Conservation (phyloP, 305 asterid genomes). For the Plantago coronopus region DNA sequence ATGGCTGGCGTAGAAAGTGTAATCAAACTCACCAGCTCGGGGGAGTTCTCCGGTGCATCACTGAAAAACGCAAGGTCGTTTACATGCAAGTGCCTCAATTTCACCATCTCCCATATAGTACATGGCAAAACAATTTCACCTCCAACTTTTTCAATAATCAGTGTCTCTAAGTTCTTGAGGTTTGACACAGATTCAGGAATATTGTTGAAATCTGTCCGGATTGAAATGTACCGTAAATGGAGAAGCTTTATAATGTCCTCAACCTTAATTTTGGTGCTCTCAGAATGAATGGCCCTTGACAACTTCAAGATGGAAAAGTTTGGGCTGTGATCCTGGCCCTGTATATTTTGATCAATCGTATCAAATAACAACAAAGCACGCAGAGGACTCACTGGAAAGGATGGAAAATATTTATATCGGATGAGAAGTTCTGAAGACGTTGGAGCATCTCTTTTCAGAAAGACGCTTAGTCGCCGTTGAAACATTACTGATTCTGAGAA, state of each 20-base stretch:
- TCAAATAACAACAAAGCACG: background rate
- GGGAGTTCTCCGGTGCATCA: background rate
- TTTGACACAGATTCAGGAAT: background rate
- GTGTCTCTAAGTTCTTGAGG: background rate
- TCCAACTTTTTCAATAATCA: background rate
- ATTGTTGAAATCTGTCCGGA: background rate
- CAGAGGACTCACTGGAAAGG: background rate
- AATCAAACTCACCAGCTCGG: background rate
- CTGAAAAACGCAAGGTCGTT: background rate
- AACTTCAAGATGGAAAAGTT: background rate
- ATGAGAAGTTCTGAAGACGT: background rate
- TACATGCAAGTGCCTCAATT: slow-evolving; percentile 6
- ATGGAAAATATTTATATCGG: background rate
- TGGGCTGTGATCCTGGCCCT: background rate
- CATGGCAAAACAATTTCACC: background rate
- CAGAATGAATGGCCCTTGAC: background rate
- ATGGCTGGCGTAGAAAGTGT: background rate
- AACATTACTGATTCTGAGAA: background rate
- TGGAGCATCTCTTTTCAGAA: background rate
- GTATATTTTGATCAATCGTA: no score
- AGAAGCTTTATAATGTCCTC: background rate
- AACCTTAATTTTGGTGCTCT: background rate
- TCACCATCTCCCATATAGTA: slow-evolving; percentile 3
- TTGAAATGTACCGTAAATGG: background rate
- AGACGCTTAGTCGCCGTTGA: background rate